A percentile compares a stretch with the other conserved stretches of the same genome.
These are phyloP conservation scores for Neonectria punicea DNA, from an alignment of 2,329 filamentous ascomycete genomes.

Conservation along the genomic window DNA sequence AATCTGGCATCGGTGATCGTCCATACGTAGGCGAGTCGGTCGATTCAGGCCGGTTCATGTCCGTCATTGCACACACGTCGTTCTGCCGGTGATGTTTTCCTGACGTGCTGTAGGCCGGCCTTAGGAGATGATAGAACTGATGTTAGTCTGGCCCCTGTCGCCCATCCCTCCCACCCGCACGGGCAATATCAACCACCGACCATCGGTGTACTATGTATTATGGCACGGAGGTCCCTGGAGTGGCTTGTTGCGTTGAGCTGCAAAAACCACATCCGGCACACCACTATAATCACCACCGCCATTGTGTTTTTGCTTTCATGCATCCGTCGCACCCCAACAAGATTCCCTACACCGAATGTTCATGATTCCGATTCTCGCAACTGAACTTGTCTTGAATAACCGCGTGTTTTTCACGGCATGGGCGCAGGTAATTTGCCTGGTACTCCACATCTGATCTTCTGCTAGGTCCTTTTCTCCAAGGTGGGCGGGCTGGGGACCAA, in stretches of 20 bases:
- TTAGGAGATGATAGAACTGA: background rate
- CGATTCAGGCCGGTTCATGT: slow-evolving; percentile 5
- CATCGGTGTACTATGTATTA: background rate
- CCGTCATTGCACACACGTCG: slow-evolving; percentile 1
- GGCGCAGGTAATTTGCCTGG: slow-evolving; percentile 33
- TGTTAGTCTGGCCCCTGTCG: background rate
- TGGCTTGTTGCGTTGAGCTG: background rate
- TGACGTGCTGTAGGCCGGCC: background rate
- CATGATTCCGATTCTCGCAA: background rate
- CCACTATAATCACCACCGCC: background rate
- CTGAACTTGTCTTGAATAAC: background rate
- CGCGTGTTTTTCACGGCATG: slow-evolving; percentile 14
- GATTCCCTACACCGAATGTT: background rate
- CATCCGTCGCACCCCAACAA: background rate
- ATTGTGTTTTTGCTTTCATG: background rate
- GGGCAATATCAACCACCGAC: background rate
- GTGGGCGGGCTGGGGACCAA: background rate
- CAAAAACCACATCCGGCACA: background rate
- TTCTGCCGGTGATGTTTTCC: background rate
- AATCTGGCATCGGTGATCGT: background rate
- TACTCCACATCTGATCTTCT: slow-evolving; percentile 30
- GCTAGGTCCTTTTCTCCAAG: slow-evolving; percentile 9
- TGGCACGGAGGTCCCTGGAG: background rate
- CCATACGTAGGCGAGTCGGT: background rate
- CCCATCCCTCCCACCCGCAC: background rate